Evolutionary conservation across 352 stramenopile genomes (phyloP).

Genomic region (Pelagophyceae sp.): DNA sequence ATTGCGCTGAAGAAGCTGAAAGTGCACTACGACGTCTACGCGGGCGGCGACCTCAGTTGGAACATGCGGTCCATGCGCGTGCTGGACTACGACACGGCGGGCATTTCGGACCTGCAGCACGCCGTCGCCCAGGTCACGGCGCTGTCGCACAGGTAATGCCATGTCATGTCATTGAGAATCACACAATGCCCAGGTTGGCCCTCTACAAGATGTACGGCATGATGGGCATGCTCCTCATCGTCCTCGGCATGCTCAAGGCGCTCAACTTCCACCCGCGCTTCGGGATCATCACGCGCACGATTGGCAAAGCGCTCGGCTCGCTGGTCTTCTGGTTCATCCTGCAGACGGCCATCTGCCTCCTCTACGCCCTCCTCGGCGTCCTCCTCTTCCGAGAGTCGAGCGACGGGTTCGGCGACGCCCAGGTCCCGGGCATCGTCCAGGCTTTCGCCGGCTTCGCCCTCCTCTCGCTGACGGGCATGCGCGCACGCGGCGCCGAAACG

Average conservation of each 20-base stretch:
- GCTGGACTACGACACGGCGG: background rate
- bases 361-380: slow-evolving; percentile 20
- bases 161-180: no score
- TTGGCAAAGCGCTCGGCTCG: background rate
- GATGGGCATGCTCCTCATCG: background rate
- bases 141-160: background rate
- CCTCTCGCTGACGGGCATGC: background rate
- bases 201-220: background rate
- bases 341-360: slow-evolving; percentile 6
- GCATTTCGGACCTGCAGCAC: background rate
- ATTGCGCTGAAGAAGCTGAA: background rate
- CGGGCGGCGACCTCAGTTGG: slow-evolving; percentile 1
- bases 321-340: slow-evolving; percentile 24
- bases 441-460: slow-evolving; percentile 7
- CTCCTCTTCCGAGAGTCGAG: slow-evolving; percentile 17
- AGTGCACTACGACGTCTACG: slow-evolving; percentile 12
- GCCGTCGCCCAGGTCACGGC: background rate
- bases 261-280: slow-evolving; percentile 21
- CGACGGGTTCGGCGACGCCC: slow-evolving; percentile 8
- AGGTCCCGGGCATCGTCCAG: background rate
- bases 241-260: background rate
- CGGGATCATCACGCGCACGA: slow-evolving; percentile 24
- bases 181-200: no score
- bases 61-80: background rate
- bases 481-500: no score